These are phyloP conservation scores for Cinchona pubescens DNA, from an alignment of 257 asterid genomes.

Conservation along the genomic window DNA sequence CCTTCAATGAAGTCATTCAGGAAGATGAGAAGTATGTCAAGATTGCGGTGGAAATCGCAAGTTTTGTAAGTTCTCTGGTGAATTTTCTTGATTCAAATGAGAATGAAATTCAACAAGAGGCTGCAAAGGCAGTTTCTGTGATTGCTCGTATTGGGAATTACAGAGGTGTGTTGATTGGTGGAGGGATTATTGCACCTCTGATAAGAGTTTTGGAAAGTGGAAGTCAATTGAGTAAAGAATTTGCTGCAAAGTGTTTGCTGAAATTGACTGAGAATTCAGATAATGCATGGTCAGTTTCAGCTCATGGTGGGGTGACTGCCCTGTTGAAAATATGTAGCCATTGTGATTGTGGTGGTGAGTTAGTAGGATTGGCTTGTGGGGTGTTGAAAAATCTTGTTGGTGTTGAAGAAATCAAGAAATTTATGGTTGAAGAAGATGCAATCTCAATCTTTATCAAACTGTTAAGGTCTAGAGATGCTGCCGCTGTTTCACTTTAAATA, in stretches of 20 bases:
- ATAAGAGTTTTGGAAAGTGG: constrained; percentile 70
- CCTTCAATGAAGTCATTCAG: constrained; percentile 52
- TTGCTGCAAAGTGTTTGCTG: constrained; percentile 71
- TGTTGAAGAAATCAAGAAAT: constrained; percentile 86
- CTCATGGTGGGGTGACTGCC: constrained; percentile 86
- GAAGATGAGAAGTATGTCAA: constrained; percentile 69
- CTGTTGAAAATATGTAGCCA: constrained; percentile 64
- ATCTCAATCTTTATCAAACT: constrained; percentile 51
- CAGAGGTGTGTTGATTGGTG: constrained; percentile 41
- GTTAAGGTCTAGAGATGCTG: constrained; percentile 51
- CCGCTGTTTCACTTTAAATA: constrained; percentile 31
- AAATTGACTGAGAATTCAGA: constrained; percentile 83
- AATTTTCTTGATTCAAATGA: constrained; percentile 64
- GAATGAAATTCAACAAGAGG: constrained; percentile 57
- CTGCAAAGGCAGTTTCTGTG: constrained; percentile 48
- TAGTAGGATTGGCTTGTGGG: constrained; percentile 57
- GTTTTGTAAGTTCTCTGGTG: constrained; percentile 43
- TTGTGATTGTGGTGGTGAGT: constrained; percentile 29
- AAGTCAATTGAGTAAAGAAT: constrained; percentile 48
- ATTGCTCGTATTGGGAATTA: constrained; percentile 44
- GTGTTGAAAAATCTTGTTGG: constrained; percentile 81
- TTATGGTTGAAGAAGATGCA: constrained; percentile 83
- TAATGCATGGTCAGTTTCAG: constrained; percentile 87
- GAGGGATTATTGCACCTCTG: constrained; percentile 63
- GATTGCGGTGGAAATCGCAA: constrained; percentile 54